Conservation (phyloP, 352 stramenopile genomes). For the Phytopythium boreale region DNA sequence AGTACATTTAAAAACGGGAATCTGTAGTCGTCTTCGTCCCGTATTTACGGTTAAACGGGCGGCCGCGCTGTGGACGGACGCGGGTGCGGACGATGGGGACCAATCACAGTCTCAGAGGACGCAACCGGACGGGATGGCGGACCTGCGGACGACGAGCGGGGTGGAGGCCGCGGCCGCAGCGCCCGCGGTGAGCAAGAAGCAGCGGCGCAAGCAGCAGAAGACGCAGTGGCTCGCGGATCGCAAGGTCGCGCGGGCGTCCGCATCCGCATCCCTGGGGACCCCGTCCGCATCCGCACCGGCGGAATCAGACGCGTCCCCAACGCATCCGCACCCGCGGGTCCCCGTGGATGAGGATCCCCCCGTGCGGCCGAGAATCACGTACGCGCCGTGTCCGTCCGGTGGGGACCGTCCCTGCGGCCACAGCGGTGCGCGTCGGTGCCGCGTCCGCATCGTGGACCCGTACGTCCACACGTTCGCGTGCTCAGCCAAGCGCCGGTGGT, state of each 20-base stretch:
- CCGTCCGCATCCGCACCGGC: background rate
- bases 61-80: too few species aligned
- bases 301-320: background rate
- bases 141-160: background rate
- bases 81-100: background rate
- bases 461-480: conserved; percentile 92
- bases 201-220: conserved; percentile 44
- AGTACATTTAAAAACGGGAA: too few species aligned
- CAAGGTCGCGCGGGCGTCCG: conserved; percentile 22
- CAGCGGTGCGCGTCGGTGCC: conserved; percentile 18
- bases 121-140: background rate
- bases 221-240: conserved; percentile 31
- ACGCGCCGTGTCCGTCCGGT: background rate
- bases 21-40: too few species aligned
- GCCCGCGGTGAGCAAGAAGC: conserved; percentile 38
- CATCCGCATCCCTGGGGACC: background rate
- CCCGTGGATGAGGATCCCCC: too few species aligned
- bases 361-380: background rate
- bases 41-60: too few species aligned
- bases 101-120: background rate
- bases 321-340: background rate
- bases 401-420: background rate
- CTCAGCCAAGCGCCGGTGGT: conserved; percentile 90
- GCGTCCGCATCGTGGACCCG: conserved; percentile 59
- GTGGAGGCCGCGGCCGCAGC: background rate